Evolutionary conservation across 176 grass and related monocot genomes (phyloP).

Genomic region (Oryza officinalis): DNA sequence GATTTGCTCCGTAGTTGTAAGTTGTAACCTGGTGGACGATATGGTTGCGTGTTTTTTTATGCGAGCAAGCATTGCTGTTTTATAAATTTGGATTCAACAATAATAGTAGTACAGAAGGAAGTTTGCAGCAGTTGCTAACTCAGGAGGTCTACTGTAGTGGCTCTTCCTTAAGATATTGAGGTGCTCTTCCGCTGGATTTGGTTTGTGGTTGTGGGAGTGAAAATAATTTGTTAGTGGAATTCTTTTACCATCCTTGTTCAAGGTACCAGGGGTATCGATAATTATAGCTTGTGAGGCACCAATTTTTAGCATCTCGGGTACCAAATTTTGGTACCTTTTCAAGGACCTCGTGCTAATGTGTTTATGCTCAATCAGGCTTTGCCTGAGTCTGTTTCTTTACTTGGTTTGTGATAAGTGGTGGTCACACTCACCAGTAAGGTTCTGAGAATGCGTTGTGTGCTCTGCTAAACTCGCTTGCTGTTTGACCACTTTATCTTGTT

Average conservation of each 20-base stretch:
- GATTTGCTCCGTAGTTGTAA: not conserved
- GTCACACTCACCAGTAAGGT: not conserved
- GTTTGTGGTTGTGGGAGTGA: not conserved
- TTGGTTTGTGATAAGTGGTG: not conserved
- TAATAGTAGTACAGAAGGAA: not conserved
- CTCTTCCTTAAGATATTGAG: not conserved
- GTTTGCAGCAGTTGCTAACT: not conserved
- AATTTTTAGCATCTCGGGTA: not conserved
- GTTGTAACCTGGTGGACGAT: not conserved
- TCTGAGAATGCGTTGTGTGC: not conserved
- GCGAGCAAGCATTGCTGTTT: conserved; percentile 1
- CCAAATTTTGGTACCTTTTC: not conserved
- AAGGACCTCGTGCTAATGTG: not conserved
- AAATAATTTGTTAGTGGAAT: not conserved
- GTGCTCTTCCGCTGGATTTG: not conserved
- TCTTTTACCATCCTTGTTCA: not conserved
- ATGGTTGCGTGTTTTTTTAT: not conserved
- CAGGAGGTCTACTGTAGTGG: not conserved
- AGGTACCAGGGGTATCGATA: not conserved
- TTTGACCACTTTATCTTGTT: not conserved
- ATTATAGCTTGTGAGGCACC: not conserved
- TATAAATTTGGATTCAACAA: conserved; percentile 23
- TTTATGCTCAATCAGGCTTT: not conserved
- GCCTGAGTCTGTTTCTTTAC: not conserved
- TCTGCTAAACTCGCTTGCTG: not conserved